A percentile compares a stretch with the other conserved stretches of the same genome.
phyloP scores from a whole-genome alignment of 2,329 filamentous ascomycete species.

The Lasiodiplodia theobromae region DNA sequence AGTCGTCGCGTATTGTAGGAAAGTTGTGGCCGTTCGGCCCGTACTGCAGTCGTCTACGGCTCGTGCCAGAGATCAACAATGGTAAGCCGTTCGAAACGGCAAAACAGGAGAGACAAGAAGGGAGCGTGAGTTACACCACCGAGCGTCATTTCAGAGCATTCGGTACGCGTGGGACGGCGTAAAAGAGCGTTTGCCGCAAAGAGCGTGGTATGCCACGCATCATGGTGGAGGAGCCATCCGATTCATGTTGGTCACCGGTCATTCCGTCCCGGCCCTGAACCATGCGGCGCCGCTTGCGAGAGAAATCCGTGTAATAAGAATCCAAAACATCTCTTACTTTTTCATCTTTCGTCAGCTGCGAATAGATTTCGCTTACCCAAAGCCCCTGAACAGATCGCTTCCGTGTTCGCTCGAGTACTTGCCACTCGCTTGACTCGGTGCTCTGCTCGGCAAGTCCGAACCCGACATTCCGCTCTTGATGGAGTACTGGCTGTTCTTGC shows the following conservation, averaged over 20 bases:
- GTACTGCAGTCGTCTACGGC: neutral
- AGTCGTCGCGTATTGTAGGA: neutral
- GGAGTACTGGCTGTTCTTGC: constrained; percentile 18
- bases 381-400: constrained; percentile 27
- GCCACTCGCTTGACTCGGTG: constrained; percentile 23
- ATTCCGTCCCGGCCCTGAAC: neutral
- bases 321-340: constrained; percentile 15
- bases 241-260: constrained; percentile 1
- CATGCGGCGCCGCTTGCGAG: neutral
- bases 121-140: neutral
- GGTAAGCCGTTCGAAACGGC: neutral
- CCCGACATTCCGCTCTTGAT: constrained; percentile 12
- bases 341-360: constrained; percentile 2
- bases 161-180: constrained; percentile 3
- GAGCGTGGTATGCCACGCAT: constrained; percentile 7
- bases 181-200: constrained; percentile 11
- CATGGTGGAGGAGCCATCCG: constrained; percentile 1
- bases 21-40: neutral
- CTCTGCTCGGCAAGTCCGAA: constrained; percentile 17
- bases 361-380: constrained; percentile 14
- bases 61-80: constrained; percentile 9
- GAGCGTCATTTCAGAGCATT: constrained; percentile 1
- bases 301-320: constrained; percentile 13
- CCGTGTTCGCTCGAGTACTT: constrained; percentile 22
- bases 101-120: constrained; percentile 1